Percentiles rank a stretch among this genome's conserved stretches.
phyloP scores from a whole-genome alignment of 2,329 filamentous ascomycete species.

The Aspergillus niger region DNA sequence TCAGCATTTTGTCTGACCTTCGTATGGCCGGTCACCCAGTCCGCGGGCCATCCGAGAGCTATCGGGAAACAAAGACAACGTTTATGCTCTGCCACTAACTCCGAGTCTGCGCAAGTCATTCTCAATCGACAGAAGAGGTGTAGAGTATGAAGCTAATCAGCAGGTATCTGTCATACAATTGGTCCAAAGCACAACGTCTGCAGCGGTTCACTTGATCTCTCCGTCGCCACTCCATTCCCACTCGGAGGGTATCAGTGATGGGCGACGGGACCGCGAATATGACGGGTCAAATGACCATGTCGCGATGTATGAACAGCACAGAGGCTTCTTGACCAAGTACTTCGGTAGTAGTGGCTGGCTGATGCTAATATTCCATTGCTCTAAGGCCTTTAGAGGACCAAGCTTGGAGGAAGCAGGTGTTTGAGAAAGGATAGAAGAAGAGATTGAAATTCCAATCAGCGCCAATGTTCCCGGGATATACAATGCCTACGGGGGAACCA shows the following conservation, averaged over 20 bases:
- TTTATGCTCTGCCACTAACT: neutral
- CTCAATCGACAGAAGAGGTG: neutral
- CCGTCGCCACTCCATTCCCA: neutral
- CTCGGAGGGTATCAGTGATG: neutral
- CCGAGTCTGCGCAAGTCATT: neutral
- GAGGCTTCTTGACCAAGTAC: neutral
- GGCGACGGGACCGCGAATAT: neutral
- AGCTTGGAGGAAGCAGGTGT: neutral
- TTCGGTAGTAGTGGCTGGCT: neutral
- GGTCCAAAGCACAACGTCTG: neutral
- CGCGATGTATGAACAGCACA: neutral
- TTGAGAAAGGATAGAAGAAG: neutral
- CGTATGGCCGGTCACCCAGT: neutral
- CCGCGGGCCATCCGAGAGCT: neutral
- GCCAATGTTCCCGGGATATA: neutral
- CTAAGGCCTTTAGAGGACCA: neutral
- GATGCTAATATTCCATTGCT: neutral
- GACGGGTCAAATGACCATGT: neutral
- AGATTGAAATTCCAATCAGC: neutral
- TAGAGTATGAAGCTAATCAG: neutral
- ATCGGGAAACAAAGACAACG: neutral
- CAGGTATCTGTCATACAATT: neutral
- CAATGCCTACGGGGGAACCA: neutral
- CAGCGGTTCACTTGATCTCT: neutral
- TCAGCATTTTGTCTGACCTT: constrained; percentile 3